Percentiles rank a stretch among this genome's conserved stretches.
Conservation (phyloP, 2,329 filamentous ascomycete genomes). For the Colletotrichum ledebouriae region DNA sequence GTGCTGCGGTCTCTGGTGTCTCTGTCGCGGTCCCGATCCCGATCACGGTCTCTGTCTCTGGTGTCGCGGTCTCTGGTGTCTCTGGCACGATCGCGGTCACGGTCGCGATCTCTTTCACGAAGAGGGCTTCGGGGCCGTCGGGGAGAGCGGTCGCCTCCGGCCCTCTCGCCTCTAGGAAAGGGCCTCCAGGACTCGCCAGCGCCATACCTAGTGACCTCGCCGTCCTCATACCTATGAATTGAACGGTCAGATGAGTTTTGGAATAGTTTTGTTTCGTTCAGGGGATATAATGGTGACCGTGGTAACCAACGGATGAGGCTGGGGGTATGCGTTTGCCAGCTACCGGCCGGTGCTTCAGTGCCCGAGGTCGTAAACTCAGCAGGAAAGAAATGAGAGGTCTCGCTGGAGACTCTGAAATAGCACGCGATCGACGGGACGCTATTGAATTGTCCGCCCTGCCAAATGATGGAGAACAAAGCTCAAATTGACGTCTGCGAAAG, state of each 20-base stretch:
- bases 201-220: constrained; percentile 72
- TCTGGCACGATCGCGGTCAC: constrained; percentile 36
- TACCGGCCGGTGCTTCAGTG: no score
- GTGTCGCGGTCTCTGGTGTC: constrained; percentile 23
- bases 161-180: constrained; percentile 58
- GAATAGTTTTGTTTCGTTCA: no score
- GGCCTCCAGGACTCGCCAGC: constrained; percentile 73
- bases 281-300: neutral
- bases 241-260: constrained; percentile 12
- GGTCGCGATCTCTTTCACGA: constrained; percentile 43
- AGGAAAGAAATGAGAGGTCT: neutral
- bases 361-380: neutral
- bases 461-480: neutral
- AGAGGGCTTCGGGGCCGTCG: constrained; percentile 51
- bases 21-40: constrained; percentile 43
- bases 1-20: constrained; percentile 55
- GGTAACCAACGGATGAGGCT: neutral
- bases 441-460: no score
- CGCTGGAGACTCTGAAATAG: neutral
- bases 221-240: constrained; percentile 67
- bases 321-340: neutral
- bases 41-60: constrained; percentile 32
- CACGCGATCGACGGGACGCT: neutral
- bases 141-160: constrained; percentile 57
- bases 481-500: neutral